Evolutionary conservation across 257 asterid genomes (phyloP).

Genomic region (Nicotiana tabacum): DNA sequence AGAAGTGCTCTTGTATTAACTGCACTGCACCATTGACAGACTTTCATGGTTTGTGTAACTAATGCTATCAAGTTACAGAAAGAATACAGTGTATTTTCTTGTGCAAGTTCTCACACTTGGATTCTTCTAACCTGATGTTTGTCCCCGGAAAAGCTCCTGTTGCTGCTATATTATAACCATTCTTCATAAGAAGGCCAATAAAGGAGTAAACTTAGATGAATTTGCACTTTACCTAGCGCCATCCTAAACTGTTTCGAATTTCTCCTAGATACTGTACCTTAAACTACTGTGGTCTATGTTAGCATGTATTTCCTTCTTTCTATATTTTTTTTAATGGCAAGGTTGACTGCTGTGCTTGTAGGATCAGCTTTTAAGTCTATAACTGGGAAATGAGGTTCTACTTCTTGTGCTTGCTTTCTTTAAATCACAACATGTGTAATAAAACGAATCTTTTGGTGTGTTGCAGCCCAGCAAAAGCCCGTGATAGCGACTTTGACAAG

Average conservation of each 20-base stretch:
- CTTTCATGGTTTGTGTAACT: neutral
- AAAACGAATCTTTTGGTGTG: conserved; percentile 6
- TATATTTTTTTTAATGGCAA: neutral
- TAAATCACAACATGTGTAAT: neutral
- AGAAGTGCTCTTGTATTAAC: neutral
- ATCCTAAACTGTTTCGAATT: neutral
- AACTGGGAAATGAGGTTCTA: neutral
- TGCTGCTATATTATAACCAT: neutral
- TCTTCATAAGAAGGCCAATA: neutral
- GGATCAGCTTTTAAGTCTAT: neutral
- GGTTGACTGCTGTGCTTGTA: neutral
- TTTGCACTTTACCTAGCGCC: neutral
- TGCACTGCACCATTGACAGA: neutral
- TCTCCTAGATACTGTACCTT: neutral
- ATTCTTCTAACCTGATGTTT: neutral
- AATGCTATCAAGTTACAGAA: neutral
- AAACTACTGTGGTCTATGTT: neutral
- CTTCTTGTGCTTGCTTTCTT: neutral
- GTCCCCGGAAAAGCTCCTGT: neutral
- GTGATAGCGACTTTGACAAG: conserved; percentile 79
- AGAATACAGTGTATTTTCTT: neutral
- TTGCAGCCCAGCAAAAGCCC: conserved; percentile 84
- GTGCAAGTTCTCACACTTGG: neutral
- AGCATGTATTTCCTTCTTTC: neutral
- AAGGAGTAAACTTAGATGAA: neutral